Evolutionary conservation across 2,329 filamentous ascomycete species (phyloP).

Genomic region (Alternaria metachromatica): DNA sequence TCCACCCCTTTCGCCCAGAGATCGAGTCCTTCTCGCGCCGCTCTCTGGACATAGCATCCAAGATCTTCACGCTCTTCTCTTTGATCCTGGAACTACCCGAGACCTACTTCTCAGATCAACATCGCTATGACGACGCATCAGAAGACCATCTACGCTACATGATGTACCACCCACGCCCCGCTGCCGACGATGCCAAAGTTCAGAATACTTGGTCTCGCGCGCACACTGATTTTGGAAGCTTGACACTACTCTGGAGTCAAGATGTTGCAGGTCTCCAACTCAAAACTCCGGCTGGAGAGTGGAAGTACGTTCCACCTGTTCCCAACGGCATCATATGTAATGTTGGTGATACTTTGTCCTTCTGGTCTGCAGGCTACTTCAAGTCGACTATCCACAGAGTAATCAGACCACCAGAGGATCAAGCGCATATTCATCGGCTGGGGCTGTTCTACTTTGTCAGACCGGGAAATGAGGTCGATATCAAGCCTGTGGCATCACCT

Average conservation of each 20-base stretch:
- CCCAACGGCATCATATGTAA: slow-evolving; percentile 59
- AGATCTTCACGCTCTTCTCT: slow-evolving; percentile 50
- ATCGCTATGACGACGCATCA: slow-evolving; percentile 45
- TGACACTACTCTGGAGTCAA: slow-evolving; percentile 57
- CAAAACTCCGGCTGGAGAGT: slow-evolving; percentile 53
- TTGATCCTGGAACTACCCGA: slow-evolving; percentile 51
- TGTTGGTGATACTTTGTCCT: slow-evolving; percentile 53
- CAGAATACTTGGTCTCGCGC: slow-evolving; percentile 55
- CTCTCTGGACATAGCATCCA: slow-evolving; percentile 35
- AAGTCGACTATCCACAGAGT: slow-evolving; percentile 61
- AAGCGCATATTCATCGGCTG: slow-evolving; percentile 45
- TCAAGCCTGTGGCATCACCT: slow-evolving; percentile 47
- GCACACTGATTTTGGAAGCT: slow-evolving; percentile 58
- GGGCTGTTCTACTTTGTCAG: slow-evolving; percentile 53
- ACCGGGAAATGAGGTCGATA: slow-evolving; percentile 46
- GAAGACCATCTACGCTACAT: slow-evolving; percentile 53
- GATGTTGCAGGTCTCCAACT: slow-evolving; percentile 58
- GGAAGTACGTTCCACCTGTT: slow-evolving; percentile 57
- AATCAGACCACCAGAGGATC: slow-evolving; percentile 54
- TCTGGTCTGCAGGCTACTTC: slow-evolving; percentile 53
- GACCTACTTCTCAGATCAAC: slow-evolving; percentile 46
- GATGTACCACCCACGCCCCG: slow-evolving; percentile 52
- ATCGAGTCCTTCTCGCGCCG: slow-evolving; percentile 39
- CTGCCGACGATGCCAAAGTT: slow-evolving; percentile 45
- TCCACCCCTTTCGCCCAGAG: slow-evolving; percentile 32